Evolutionary conservation across 139 green algal species (phyloP).

Genomic region (Tetratostichococcus sp.): DNA sequence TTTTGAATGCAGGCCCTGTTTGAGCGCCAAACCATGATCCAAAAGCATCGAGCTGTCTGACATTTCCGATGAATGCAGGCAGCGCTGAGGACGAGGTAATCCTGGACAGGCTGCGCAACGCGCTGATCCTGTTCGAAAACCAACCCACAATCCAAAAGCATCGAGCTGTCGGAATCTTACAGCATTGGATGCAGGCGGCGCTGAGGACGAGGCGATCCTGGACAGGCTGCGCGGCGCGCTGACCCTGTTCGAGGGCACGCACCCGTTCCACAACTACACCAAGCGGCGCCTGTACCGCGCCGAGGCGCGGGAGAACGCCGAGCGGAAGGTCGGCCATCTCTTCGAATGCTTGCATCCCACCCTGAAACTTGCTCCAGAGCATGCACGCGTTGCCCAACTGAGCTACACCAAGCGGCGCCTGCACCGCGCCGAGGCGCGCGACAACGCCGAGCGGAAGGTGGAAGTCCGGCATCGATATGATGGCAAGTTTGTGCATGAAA

Average conservation of each 20-base stretch:
- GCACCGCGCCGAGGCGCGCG: no score
- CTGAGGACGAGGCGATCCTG: constrained; percentile 12
- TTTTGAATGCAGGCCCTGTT: no score
- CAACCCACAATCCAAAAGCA: no score
- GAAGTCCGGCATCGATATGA: no score
- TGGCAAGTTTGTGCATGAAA: no score
- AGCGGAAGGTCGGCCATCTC: not conserved
- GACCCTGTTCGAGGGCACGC: constrained; percentile 33
- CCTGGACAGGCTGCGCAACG: constrained; percentile 24
- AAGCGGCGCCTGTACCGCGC: constrained; percentile 39
- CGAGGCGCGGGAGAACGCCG: not conserved
- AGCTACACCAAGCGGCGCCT: no score
- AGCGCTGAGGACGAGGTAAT: constrained; percentile 1
- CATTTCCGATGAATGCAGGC: constrained; percentile 1
- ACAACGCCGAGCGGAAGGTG: no score
- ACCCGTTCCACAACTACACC: constrained; percentile 67
- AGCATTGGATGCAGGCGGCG: constrained; percentile 4
- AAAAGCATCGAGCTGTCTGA: no score
- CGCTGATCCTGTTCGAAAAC: constrained; percentile 26
- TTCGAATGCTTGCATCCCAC: not conserved
- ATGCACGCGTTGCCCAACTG: constrained; percentile 46
- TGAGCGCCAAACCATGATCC: no score
- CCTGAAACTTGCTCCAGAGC: constrained; percentile 37
- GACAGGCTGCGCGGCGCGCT: constrained; percentile 25
- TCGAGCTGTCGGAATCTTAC: no score